These are phyloP conservation scores for Eremothecium gossypii DNA, from an alignment of 1,139 yeast species.

Conservation along the genomic window DNA sequence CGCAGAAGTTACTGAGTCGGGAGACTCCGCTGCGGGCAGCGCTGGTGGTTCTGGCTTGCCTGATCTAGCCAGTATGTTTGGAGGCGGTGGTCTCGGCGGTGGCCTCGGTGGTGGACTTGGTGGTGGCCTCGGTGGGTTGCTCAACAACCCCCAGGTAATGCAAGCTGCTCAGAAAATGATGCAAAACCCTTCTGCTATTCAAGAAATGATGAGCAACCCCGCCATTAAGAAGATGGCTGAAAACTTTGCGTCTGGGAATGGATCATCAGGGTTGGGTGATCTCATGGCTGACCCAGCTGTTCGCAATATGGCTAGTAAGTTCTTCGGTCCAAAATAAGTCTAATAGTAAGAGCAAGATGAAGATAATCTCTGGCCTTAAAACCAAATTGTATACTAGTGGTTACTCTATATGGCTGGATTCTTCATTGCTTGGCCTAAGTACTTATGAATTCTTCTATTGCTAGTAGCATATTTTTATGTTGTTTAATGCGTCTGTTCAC, in stretches of 20 bases:
- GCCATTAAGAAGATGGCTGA: constrained; percentile 70
- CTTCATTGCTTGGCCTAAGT: constrained; percentile 10
- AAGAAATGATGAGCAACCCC: constrained; percentile 73
- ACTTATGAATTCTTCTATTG: constrained; percentile 8
- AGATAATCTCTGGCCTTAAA: not conserved
- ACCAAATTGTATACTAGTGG: not conserved
- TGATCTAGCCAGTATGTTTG: constrained; percentile 53
- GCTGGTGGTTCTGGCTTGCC: constrained; percentile 57
- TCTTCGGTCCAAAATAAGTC: constrained; percentile 33
- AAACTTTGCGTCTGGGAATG: constrained; percentile 47
- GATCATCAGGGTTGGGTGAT: constrained; percentile 54
- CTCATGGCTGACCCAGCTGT: constrained; percentile 76
- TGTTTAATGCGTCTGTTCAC: constrained; percentile 10
- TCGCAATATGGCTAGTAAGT: constrained; percentile 51
- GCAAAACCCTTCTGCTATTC: constrained; percentile 78
- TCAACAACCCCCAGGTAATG: constrained; percentile 85
- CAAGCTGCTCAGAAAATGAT: constrained; percentile 91
- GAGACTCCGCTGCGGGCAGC: constrained; percentile 26
- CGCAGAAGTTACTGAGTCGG: constrained; percentile 14
- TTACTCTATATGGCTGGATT: constrained; percentile 1
- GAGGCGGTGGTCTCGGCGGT: constrained; percentile 5
- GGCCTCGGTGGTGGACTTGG: constrained; percentile 40
- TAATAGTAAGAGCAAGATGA: too few relatives aligned
- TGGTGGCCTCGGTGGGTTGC: constrained; percentile 59
- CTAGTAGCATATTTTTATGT: not conserved